Evolutionary conservation across 1,284 basidiomycete genomes (phyloP), one percentile per base, ranked within the genome.

Genomic region (Flammula alnicola): DNA sequence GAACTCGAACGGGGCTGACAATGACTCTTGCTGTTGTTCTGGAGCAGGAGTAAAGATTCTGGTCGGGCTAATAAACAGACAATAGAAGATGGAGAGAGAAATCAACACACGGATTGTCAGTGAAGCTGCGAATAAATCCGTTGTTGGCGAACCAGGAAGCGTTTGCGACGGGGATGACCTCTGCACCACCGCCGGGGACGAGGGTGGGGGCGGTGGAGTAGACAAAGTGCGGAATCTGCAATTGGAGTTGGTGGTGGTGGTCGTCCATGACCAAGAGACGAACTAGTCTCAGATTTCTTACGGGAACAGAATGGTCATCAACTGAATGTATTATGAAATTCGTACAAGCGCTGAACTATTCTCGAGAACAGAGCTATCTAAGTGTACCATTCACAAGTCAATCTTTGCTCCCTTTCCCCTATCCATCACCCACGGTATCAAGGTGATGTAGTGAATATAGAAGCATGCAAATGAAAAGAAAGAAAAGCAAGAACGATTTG

Each of bases 121-220:
- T 11, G 9, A 45, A 47, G 25, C 19, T 26, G 25, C 20, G 11
- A 1, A 37, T 33, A 42, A 78, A 78, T 12, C 76, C 75, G 33
- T 69, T 74, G 51, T 78, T 78, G 9, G 69, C 52, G 40, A 80
- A 71, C 81, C 83, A 84, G 8, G 71, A 33, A 58, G 51, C 64
- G 55, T 50, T 68, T 44, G 55, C 61, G 5, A 73, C 69, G 1
- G 81, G 78, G 12, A 88, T 61, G 8, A 85, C 80, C 63, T 89
- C 87, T 9, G 82, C 86, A 37, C 87, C 86, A 27, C 86, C 86
- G n/a, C 84, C 86, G 4, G 76, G 79, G 2, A 83, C 83, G 20
- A 88, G 74, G 6, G 78, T 75, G 10, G 84, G 81, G 0, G 77
- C 70, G 3, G 76, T 76, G 46, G 68, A 67, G 55, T 81, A 70